Evolutionary conservation across 306 rosid species (phyloP), one percentile per base, ranked within the genome.

Genomic region (Luffa acutangula): DNA sequence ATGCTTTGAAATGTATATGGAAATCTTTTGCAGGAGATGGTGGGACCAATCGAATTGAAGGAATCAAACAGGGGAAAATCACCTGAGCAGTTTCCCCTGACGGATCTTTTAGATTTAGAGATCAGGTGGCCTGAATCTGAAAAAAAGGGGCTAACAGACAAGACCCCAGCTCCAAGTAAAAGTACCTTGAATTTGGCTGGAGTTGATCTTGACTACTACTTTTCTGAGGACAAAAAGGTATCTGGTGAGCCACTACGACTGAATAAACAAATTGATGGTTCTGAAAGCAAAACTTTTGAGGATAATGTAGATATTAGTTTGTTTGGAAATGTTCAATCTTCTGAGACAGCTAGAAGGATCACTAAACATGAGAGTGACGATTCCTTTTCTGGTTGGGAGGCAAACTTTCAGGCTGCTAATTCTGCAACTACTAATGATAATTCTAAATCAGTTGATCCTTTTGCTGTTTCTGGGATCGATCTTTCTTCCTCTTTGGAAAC

Each of bases 331-430:
- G 86, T 79, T 51, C 89, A 66, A 79, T 82, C 81, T 67, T 82
- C 62, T 0, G 85, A 79, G 85, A 78, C 54, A 46, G 83, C 81
- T 59, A 74, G 75, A 13, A 71, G 70, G 75, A 81, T 88, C 77
- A 48, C 80, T 31, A 86, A 87, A 85, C 85, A 82, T 53, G 88
- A 59, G 80, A 78, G 72, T 78, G 86, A 79, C 39, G 86, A 86
- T 78, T 88, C 91, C 18, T 81, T 85, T 91, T 90, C 94, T 25
- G 82, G 85, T 86, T 93, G 97, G 97, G 93, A 83, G 60, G 90
- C 96, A 39, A 84, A 82, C 83, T 91, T 95, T 81, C 89, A 83
- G 80, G 76, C 85, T 77, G 89, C 85, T 81, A 81, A 87, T 84
- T 79, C 91, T 78, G 87, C 79, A 81, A 81, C 77, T 43, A 21